Conservation (phyloP, 176 grass and related monocot genomes). For the Ensete glaucum region DNA sequence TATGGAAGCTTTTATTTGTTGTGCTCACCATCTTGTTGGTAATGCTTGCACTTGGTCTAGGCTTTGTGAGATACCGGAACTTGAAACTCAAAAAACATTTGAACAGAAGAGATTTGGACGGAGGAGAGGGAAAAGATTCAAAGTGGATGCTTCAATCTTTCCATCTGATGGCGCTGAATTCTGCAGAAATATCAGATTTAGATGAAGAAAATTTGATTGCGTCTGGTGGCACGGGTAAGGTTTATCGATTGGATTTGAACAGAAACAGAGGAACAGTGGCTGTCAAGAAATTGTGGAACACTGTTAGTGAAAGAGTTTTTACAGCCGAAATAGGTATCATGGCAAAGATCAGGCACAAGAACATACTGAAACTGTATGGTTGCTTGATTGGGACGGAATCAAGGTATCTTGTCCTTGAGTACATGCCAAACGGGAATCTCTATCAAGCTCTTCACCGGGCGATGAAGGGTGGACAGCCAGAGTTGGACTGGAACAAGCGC, state of each 20-base stretch:
- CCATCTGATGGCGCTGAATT: constrained; percentile 38
- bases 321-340: constrained; percentile 45
- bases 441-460: constrained; percentile 56
- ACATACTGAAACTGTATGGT: constrained; percentile 69
- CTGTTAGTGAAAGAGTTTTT: constrained; percentile 37
- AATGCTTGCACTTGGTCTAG: constrained; percentile 44
- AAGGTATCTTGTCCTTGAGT: constrained; percentile 62
- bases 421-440: constrained; percentile 59
- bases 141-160: constrained; percentile 62
- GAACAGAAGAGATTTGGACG: constrained; percentile 36
- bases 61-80: constrained; percentile 58
- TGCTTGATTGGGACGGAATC: constrained; percentile 32
- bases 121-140: constrained; percentile 21
- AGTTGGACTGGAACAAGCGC: constrained; percentile 56
- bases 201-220: constrained; percentile 49
- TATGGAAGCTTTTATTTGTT: constrained; percentile 25
- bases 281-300: constrained; percentile 38
- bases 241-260: constrained; percentile 54
- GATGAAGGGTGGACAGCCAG: constrained; percentile 30
- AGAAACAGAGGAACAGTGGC: constrained; percentile 46
- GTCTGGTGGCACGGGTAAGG: constrained; percentile 48
- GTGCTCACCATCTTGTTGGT: constrained; percentile 37
- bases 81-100: constrained; percentile 46
- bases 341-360: constrained; percentile 52
- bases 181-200: constrained; percentile 45